These are phyloP conservation scores for Epithemia pelagica DNA, from an alignment of 108 stramenopile genomes.

Conservation along the genomic window DNA sequence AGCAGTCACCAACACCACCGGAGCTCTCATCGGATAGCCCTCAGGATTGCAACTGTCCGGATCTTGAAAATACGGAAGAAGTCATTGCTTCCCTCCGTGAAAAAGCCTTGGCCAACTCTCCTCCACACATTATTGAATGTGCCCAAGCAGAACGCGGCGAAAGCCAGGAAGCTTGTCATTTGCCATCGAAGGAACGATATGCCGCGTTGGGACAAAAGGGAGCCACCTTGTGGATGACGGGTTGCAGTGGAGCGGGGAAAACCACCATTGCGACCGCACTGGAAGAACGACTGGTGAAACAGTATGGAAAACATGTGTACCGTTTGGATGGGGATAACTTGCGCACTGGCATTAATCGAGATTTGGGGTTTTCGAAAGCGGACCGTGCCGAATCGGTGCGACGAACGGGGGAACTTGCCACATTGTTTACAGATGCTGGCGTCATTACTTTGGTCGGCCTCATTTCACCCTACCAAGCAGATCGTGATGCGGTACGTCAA, in stretches of 20 bases:
- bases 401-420: slow-evolving; percentile 93
- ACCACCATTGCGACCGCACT: slow-evolving; percentile 96
- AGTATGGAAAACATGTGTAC: slow-evolving; percentile 94
- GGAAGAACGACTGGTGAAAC: slow-evolving; percentile 91
- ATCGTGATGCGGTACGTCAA: slow-evolving; percentile 89
- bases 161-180: slow-evolving; percentile 90
- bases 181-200: slow-evolving; percentile 76
- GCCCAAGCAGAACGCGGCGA: slow-evolving; percentile 81
- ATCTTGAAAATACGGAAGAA: slow-evolving; percentile 16
- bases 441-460: slow-evolving; percentile 95
- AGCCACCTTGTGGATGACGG: slow-evolving; percentile 99
- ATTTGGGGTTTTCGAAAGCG: slow-evolving; percentile 85
- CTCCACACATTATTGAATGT: slow-evolving; percentile 99
- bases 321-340: slow-evolving; percentile 97
- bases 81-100: slow-evolving; percentile 69
- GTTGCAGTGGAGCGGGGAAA: slow-evolving; percentile 91
- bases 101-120: slow-evolving; percentile 66
- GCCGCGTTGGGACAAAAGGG: slow-evolving; percentile 94
- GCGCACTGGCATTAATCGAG: slow-evolving; percentile 93
- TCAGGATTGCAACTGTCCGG: slow-evolving; percentile 1
- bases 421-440: slow-evolving; percentile 92
- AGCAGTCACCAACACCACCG: neutral
- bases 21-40: neutral
- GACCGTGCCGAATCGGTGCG: slow-evolving; percentile 96
- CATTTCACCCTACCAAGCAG: slow-evolving; percentile 90